Conservation (phyloP, 345 rosid species). For the Salix dunnii region DNA sequence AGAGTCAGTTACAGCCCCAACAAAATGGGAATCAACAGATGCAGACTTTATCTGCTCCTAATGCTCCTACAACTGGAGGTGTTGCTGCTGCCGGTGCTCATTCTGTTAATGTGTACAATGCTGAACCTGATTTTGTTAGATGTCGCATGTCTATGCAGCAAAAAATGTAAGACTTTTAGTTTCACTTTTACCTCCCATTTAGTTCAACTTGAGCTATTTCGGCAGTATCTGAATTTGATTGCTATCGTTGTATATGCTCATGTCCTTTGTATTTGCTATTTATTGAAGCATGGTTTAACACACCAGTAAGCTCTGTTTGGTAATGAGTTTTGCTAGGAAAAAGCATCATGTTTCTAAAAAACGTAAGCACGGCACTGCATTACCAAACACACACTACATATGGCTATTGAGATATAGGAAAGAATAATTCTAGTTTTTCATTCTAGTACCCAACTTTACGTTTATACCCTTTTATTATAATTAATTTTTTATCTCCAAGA, state of each 20-base stretch:
- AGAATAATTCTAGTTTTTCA: neutral
- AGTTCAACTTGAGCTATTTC: neutral
- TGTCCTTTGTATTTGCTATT: neutral
- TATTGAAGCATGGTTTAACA: neutral
- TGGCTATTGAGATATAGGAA: neutral
- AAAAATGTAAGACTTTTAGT: constrained; percentile 46
- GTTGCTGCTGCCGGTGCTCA: constrained; percentile 27
- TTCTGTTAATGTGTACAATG: constrained; percentile 19
- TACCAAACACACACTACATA: neutral
- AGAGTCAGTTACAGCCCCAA: constrained; percentile 52
- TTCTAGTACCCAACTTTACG: neutral
- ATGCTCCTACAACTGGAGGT: constrained; percentile 9
- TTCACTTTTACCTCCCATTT: neutral
- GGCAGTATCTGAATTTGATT: neutral
- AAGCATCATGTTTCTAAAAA: neutral
- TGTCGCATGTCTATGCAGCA: constrained; percentile 45
- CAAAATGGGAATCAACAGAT: constrained; percentile 62
- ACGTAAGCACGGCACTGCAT: neutral
- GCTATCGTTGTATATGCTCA: neutral
- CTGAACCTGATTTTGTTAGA: constrained; percentile 49
- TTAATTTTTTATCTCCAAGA: neutral
- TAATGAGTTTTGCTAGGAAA: neutral
- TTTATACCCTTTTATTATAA: neutral
- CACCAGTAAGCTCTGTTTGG: neutral
- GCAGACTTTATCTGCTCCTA: constrained; percentile 42